Percentiles rank a stretch among this genome's conserved stretches.
phyloP scores from a whole-genome alignment of 495 filamentous ascomycete species.

The Choiromyces venosus region DNA sequence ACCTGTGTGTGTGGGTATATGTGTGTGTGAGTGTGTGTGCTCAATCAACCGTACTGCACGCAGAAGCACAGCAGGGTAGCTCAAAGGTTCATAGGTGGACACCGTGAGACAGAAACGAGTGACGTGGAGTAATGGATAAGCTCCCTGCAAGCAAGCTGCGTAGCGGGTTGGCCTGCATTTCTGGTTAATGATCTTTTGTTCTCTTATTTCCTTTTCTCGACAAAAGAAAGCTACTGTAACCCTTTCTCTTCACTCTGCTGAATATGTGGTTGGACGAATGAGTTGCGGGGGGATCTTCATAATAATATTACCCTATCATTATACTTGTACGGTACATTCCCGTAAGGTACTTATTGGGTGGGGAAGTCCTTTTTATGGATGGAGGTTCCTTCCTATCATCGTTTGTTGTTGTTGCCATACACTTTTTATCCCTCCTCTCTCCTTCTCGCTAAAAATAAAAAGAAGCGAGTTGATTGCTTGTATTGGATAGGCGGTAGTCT shows the following conservation, averaged over 20 bases:
- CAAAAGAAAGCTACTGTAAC: not conserved
- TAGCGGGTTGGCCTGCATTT: not conserved
- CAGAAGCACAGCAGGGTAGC: not conserved
- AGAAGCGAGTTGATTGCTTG: not conserved
- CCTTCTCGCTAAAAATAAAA: not conserved
- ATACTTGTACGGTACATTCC: too few species aligned
- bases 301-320: not conserved
- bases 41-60: not conserved
- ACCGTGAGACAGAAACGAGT: not conserved
- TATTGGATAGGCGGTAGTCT: too few species aligned
- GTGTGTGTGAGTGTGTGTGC: not conserved
- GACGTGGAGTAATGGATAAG: not conserved
- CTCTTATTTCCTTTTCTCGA: not conserved
- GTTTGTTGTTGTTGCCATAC: not conserved
- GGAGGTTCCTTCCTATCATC: not conserved
- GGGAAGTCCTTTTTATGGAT: not conserved
- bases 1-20: not conserved
- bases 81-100: not conserved
- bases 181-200: not conserved
- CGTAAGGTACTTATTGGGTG: not conserved
- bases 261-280: not conserved
- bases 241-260: not conserved
- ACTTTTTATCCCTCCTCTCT: not conserved
- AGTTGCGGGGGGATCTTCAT: not conserved
- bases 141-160: not conserved